phyloP scores from a whole-genome alignment of 192 early-diverging fungal species.

The Bifiguratus adelaidae region DNA sequence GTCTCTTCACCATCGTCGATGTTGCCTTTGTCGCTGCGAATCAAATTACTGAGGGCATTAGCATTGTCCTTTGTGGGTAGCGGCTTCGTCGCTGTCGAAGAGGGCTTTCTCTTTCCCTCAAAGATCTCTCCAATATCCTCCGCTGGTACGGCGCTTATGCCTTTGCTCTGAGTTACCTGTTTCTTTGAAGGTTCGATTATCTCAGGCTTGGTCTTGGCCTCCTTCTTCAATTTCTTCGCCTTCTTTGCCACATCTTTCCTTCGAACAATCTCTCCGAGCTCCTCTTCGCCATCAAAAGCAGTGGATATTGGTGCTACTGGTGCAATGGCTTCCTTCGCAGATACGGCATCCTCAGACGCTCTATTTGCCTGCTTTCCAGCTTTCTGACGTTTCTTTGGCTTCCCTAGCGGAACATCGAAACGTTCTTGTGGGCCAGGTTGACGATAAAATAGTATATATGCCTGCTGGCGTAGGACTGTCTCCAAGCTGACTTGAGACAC shows the following conservation, averaged over 20 bases:
- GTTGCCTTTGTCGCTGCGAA: background rate
- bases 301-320: background rate
- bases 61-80: background rate
- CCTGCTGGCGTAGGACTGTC: slow-evolving; percentile 58
- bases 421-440: slow-evolving; percentile 4
- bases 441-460: slow-evolving; percentile 81
- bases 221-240: slow-evolving; percentile 19
- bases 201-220: background rate
- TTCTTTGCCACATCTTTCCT: slow-evolving; percentile 8
- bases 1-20: slow-evolving; percentile 4
- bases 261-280: background rate
- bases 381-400: background rate
- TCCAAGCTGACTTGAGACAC: slow-evolving; percentile 62
- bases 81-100: background rate
- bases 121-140: no score
- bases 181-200: background rate
- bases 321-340: slow-evolving; percentile 1
- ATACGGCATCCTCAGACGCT: background rate
- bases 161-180: background rate
- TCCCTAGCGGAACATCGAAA: background rate
- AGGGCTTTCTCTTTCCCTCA: background rate
- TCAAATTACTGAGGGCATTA: background rate
- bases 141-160: background rate
- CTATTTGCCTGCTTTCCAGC: background rate
- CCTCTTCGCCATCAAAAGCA: background rate